Evolutionary conservation across 2,329 filamentous ascomycete species (phyloP).

Genomic region (Fusarium sp.): DNA sequence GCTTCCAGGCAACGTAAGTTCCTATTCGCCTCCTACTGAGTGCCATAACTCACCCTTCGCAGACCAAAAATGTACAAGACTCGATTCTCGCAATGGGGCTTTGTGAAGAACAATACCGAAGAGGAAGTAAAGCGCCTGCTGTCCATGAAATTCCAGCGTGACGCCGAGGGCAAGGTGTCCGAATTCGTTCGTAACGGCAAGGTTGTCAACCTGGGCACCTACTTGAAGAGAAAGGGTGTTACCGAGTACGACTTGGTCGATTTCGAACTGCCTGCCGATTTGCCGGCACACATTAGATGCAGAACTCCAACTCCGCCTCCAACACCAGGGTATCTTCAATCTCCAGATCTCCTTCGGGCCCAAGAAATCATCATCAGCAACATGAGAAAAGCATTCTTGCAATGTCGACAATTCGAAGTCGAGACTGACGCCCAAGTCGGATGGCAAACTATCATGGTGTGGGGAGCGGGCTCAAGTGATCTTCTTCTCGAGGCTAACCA

Average conservation of each 20-base stretch:
- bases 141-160: conserved; percentile 62
- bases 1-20: conserved; percentile 60
- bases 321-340: conserved; percentile 52
- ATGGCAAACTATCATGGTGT: conserved; percentile 55
- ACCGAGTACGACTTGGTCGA: conserved; percentile 62
- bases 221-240: conserved; percentile 62
- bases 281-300: conserved; percentile 55
- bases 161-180: conserved; percentile 62
- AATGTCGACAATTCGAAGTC: conserved; percentile 55
- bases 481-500: conserved; percentile 56
- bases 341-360: conserved; percentile 54
- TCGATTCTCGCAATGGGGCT: conserved; percentile 64
- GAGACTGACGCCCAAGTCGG: conserved; percentile 50
- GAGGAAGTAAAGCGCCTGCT: conserved; percentile 61
- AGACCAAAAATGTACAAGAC: conserved; percentile 66
- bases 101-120: conserved; percentile 64
- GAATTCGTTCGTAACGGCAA: conserved; percentile 63
- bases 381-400: conserved; percentile 55
- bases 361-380: conserved; percentile 56
- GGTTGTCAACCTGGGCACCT: conserved; percentile 61
- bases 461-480: conserved; percentile 56
- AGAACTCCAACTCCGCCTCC: conserved; percentile 57
- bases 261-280: conserved; percentile 54
- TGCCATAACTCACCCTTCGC: conserved; percentile 16
- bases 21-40: not conserved